These are phyloP conservation scores for Cymbidium sinense DNA, from an alignment of 106 monocot genomes.

Conservation along the genomic window DNA sequence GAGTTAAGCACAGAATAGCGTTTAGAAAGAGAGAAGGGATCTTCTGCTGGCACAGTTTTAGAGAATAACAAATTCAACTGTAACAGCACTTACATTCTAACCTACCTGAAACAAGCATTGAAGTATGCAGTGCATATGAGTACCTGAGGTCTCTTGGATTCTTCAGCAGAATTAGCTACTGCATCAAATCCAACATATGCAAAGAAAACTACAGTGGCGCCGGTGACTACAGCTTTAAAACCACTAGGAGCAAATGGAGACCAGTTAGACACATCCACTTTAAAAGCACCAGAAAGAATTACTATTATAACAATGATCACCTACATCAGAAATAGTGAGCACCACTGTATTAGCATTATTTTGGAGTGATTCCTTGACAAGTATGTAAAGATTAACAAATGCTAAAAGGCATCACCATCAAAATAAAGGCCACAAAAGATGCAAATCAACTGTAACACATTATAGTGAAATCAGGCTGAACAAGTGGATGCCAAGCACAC, in stretches of 20 bases:
- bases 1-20: not conserved
- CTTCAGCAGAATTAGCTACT: constrained; percentile 97
- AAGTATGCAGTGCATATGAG: not conserved
- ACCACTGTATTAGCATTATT: not conserved
- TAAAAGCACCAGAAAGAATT: constrained; percentile 71
- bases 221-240: constrained; percentile 83
- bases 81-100: not conserved
- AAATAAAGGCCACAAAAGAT: not conserved
- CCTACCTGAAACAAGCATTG: not conserved
- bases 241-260: constrained; percentile 94
- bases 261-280: constrained; percentile 97
- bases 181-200: constrained; percentile 99
- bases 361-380: constrained; percentile 1
- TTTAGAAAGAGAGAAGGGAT: not conserved
- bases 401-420: not conserved
- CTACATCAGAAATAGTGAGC: constrained; percentile 22
- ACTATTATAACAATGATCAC: constrained; percentile 84
- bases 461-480: not conserved
- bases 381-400: not conserved
- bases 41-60: not conserved
- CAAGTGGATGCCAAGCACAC: not conserved
- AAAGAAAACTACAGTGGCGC: constrained; percentile 96
- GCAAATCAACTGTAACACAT: not conserved
- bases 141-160: constrained; percentile 92
- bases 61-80: constrained; percentile 4